phyloP scores from a whole-genome alignment of 768 basidiomycete species.

The Pisolithus orientalis region DNA sequence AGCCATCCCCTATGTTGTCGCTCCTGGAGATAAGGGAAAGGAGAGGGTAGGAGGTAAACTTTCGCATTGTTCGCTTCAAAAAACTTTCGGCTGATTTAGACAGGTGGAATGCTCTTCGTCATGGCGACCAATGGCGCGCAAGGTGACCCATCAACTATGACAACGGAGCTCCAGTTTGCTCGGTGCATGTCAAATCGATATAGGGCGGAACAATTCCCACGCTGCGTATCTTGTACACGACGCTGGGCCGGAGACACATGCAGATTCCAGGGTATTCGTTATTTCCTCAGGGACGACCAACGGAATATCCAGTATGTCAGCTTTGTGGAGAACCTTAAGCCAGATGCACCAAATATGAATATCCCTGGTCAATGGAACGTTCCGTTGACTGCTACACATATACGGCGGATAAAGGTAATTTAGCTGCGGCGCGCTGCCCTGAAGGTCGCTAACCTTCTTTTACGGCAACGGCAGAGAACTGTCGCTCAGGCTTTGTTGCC shows the following conservation, averaged over 20 bases:
- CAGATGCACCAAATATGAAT: conserved; percentile 54
- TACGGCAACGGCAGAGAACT: conserved; percentile 45
- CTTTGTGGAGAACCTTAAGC: conserved; percentile 59
- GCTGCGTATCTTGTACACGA: conserved; percentile 78
- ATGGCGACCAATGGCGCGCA: conserved; percentile 23
- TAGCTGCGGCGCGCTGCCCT: background rate
- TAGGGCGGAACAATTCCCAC: conserved; percentile 63
- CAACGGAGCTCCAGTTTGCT: conserved; percentile 69
- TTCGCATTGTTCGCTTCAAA: background rate
- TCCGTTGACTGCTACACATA: conserved; percentile 41
- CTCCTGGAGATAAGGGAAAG: conserved; percentile 37
- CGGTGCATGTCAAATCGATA: conserved; percentile 84
- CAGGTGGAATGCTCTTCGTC: conserved; percentile 26
- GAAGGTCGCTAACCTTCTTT: conserved; percentile 10
- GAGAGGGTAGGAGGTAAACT: conserved; percentile 36
- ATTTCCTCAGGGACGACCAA: conserved; percentile 59
- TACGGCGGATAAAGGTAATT: conserved; percentile 55
- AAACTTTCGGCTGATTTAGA: conserved; percentile 1
- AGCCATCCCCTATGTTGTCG: conserved; percentile 36
- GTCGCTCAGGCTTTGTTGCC: conserved; percentile 67
- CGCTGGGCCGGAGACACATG: conserved; percentile 87
- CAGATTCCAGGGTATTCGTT: conserved; percentile 80
- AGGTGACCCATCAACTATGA: conserved; percentile 30
- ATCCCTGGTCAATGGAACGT: conserved; percentile 65
- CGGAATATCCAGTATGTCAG: conserved; percentile 58